phyloP scores from a whole-genome alignment of 2,329 filamentous ascomycete species.

The Sporothrix sp. region DNA sequence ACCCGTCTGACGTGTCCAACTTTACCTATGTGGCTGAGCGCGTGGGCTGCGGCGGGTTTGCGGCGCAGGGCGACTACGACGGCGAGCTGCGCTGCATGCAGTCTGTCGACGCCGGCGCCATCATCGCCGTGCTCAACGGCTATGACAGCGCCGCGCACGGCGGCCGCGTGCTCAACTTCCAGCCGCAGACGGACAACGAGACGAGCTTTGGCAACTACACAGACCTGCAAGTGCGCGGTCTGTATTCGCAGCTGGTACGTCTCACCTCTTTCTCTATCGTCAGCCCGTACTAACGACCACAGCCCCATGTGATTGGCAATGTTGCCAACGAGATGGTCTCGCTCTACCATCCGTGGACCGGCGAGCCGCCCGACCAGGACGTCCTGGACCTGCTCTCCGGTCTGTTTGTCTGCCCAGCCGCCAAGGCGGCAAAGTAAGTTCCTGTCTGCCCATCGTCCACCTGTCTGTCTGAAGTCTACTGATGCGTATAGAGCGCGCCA shows the following conservation, averaged over 20 bases:
- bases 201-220: slow-evolving; percentile 4
- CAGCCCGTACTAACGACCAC: no score
- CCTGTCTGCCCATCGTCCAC: no score
- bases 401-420: neutral
- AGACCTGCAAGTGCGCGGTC: neutral
- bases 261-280: no score
- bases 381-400: neutral
- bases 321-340: neutral
- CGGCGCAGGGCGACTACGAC: neutral
- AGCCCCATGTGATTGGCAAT: neutral
- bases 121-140: neutral
- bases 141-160: neutral
- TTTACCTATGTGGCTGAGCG: neutral
- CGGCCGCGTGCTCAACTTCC: neutral
- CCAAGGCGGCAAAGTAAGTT: neutral
- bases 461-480: no score
- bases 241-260: neutral
- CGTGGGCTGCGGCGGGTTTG: neutral
- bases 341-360: neutral
- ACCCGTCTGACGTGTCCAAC: neutral
- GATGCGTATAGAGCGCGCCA: neutral
- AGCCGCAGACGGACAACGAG: slow-evolving; percentile 1
- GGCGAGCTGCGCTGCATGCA: neutral
- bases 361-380: neutral
- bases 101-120: neutral